A percentile compares a stretch with the other conserved stretches of the same genome.
phyloP scores from a whole-genome alignment of 2,329 filamentous ascomycete species.

The Acrocalymma vagum region DNA sequence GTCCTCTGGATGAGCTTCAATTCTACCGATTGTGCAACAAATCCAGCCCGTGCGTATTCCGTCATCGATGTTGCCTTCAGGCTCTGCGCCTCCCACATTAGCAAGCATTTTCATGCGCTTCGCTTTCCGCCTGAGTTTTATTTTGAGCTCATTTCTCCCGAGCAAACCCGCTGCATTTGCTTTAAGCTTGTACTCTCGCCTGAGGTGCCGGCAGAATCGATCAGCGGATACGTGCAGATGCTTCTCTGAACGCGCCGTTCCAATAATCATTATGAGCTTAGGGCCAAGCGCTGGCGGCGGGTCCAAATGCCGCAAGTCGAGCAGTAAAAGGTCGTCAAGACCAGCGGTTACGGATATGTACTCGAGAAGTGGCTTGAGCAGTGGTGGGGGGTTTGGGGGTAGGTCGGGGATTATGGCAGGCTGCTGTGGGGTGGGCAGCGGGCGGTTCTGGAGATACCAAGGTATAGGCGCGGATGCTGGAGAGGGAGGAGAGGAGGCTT shows the following conservation, averaged over 20 bases:
- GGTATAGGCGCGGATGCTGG: constrained; percentile 56
- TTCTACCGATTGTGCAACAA: constrained; percentile 84
- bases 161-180: constrained; percentile 88
- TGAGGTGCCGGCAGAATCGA: constrained; percentile 86
- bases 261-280: constrained; percentile 91
- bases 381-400: constrained; percentile 73
- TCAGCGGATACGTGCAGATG: constrained; percentile 93
- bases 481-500: constrained; percentile 8
- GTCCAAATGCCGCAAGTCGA: constrained; percentile 85
- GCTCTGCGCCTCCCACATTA: constrained; percentile 63
- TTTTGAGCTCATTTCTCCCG: constrained; percentile 89
- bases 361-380: constrained; percentile 77
- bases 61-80: constrained; percentile 74
- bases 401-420: constrained; percentile 68
- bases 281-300: constrained; percentile 87
- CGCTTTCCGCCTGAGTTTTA: constrained; percentile 81
- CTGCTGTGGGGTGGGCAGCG: constrained; percentile 51
- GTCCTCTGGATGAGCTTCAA: constrained; percentile 63
- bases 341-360: constrained; percentile 86
- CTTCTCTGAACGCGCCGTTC: constrained; percentile 88
- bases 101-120: constrained; percentile 84
- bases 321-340: constrained; percentile 78
- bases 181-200: constrained; percentile 73
- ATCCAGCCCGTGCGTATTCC: constrained; percentile 95
- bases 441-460: constrained; percentile 81